Conservation (phyloP, 805 yeast genomes). For the Millerozyma miso region DNA sequence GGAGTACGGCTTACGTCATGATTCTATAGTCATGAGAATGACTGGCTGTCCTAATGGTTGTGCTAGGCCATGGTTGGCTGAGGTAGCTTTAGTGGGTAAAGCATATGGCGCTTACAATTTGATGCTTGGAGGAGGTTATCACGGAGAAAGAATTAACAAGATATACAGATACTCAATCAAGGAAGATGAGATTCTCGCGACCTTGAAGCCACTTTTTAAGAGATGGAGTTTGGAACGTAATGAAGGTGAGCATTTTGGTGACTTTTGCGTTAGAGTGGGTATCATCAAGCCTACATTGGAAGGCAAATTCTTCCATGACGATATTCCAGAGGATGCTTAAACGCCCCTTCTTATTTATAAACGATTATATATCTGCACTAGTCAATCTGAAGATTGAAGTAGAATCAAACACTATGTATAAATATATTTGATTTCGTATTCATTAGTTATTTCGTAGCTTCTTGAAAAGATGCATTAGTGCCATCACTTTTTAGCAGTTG, state of each 20-base stretch:
- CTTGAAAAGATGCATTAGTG: neutral
- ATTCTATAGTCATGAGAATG: conserved; percentile 94
- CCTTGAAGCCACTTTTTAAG: conserved; percentile 81
- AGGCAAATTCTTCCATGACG: conserved; percentile 94
- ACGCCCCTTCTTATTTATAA: neutral
- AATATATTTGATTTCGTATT: no score
- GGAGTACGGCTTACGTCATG: conserved; percentile 90
- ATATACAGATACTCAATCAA: conserved; percentile 81
- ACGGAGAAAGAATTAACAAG: conserved; percentile 90
- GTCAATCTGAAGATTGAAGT: no score
- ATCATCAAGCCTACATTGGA: conserved; percentile 82
- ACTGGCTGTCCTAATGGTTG: conserved; percentile 99
- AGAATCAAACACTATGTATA: no score
- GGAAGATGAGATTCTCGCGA: conserved; percentile 80
- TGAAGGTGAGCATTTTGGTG: conserved; percentile 94
- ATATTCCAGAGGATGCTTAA: conserved; percentile 72
- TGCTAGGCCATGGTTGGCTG: conserved; percentile 98
- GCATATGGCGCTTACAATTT: conserved; percentile 91
- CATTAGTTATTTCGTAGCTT: neutral
- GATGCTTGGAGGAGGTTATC: conserved; percentile 93
- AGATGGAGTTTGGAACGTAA: conserved; percentile 90
- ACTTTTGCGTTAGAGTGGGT: conserved; percentile 83
- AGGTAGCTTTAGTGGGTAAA: conserved; percentile 91
- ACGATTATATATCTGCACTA: neutral
- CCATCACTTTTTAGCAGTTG: neutral